Conservation (phyloP, 1,139 yeast species). For the Candida frijolesensis region DNA sequence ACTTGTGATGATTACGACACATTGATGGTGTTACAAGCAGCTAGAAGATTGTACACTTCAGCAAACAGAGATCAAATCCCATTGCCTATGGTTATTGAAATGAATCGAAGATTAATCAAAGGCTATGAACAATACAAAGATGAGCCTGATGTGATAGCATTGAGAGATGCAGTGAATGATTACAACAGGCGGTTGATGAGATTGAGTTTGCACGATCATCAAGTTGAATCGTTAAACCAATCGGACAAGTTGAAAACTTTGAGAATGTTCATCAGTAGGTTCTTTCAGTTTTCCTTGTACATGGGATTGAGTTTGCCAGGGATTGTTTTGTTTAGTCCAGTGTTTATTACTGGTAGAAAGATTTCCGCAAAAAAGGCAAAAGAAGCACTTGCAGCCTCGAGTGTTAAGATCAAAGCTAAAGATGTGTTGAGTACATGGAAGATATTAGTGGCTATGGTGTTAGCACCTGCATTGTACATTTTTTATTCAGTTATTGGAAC, state of each 20-base stretch:
- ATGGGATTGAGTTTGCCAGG: slow-evolving; percentile 46
- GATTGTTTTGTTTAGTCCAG: slow-evolving; percentile 46
- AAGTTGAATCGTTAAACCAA: slow-evolving; percentile 37
- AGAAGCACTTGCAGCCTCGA: slow-evolving; percentile 44
- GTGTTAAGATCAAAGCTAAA: slow-evolving; percentile 47
- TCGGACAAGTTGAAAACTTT: slow-evolving; percentile 31
- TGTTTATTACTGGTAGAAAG: slow-evolving; percentile 38
- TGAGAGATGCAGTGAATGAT: slow-evolving; percentile 36
- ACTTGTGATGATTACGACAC: slow-evolving; percentile 95
- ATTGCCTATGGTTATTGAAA: slow-evolving; percentile 46
- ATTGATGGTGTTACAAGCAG: slow-evolving; percentile 91
- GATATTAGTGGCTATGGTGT: slow-evolving; percentile 44
- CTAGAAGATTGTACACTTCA: slow-evolving; percentile 49
- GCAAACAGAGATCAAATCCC: slow-evolving; percentile 38
- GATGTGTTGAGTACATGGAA: slow-evolving; percentile 54
- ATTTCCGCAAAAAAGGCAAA: slow-evolving; percentile 41
- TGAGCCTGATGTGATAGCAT: slow-evolving; percentile 35
- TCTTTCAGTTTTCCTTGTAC: slow-evolving; percentile 35
- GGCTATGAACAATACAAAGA: slow-evolving; percentile 42
- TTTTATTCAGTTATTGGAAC: slow-evolving; percentile 46
- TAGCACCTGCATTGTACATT: slow-evolving; percentile 46
- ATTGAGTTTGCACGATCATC: slow-evolving; percentile 47
- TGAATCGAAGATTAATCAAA: slow-evolving; percentile 44
- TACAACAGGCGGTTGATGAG: slow-evolving; percentile 37
- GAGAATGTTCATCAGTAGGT: slow-evolving; percentile 28